Conservation (phyloP, 2,329 filamentous ascomycete species). For the Helotiales sp. region DNA sequence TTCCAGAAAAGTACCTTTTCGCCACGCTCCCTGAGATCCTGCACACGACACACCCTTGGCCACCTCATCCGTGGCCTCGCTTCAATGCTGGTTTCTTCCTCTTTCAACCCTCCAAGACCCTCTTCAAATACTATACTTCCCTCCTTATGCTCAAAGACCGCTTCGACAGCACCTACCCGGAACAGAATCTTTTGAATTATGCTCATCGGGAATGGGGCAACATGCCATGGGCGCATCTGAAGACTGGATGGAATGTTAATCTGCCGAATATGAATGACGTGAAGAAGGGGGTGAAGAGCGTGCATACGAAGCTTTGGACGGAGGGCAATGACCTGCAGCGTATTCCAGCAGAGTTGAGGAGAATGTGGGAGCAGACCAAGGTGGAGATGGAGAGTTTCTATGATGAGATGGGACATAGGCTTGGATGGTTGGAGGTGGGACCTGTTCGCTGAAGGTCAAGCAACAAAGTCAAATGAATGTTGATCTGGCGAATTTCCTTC, state of each 20-base stretch:
- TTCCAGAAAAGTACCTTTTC: constrained; percentile 46
- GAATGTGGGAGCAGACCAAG: constrained; percentile 19
- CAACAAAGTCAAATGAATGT: too few relatives aligned
- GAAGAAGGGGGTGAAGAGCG: constrained; percentile 42
- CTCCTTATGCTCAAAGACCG: constrained; percentile 44
- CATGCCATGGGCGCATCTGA: constrained; percentile 50
- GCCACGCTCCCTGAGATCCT: constrained; percentile 45
- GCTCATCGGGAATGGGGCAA: constrained; percentile 47
- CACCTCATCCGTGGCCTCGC: constrained; percentile 42
- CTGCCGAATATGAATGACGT: constrained; percentile 45
- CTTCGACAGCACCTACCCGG: constrained; percentile 48
- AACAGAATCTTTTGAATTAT: constrained; percentile 52
- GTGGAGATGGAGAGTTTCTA: constrained; percentile 24
- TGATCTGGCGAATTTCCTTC: too few relatives aligned
- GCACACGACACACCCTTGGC: constrained; percentile 44
- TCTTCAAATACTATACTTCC: constrained; percentile 48
- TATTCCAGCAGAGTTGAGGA: constrained; percentile 27
- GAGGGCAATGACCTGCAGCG: constrained; percentile 28
- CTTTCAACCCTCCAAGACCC: constrained; percentile 45
- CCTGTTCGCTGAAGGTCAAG: neutral
- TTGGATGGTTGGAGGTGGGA: neutral
- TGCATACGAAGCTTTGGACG: constrained; percentile 49
- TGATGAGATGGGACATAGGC: neutral
- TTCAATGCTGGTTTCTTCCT: constrained; percentile 52
- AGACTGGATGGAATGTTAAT: constrained; percentile 48